Evolutionary conservation across 192 early-diverging fungal genomes (phyloP), one percentile per base, ranked within the genome.

Genomic region (Backusella westeae): DNA sequence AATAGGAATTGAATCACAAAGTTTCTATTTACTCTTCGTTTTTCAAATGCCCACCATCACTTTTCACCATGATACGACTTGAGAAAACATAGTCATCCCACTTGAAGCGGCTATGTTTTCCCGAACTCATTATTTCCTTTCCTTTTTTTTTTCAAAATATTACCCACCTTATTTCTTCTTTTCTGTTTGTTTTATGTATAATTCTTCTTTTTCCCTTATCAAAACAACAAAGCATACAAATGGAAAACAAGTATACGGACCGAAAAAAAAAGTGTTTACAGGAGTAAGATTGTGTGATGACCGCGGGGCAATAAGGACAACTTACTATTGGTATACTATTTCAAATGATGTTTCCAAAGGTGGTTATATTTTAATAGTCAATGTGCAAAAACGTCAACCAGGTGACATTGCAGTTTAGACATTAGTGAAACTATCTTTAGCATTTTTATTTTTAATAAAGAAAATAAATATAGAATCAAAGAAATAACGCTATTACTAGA

Each of bases 311-410:
- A 63, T 23, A 29, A 63, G 56, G 23, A 5, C 3, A 63, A 14
- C 10, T 14, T 49, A 49, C 46, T 5, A 63, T 63, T 63, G 56
- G 56, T 63, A 29, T 29, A 14, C 8, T 63, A 19, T 9, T 23
- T 63, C 26, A 29, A 63, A 63, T 63, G 56, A 63, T 63, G 56
- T 63, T 63, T 63, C 56, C 56, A 63, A 63, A 63, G 21, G 56
- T 63, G 56, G 56, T 63, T 63, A 63, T 63, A 0, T 63, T 63
- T 29, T 63, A 63, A 26, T 29, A 26, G 14, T 29, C 23, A 26
- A 29, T 5, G 56, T 26, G 56, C 23, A 63, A 63, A 39, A 63
- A 12, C 3, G 23, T 63, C 21, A 29, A 26, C 56, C 56, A 63
- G 56, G 56, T 63, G 56, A 63, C 56, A 63, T 29, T 63, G 21